Evolutionary conservation across 208 protist genomes (phyloP).

Genomic region (Crithidia expoeki): DNA sequence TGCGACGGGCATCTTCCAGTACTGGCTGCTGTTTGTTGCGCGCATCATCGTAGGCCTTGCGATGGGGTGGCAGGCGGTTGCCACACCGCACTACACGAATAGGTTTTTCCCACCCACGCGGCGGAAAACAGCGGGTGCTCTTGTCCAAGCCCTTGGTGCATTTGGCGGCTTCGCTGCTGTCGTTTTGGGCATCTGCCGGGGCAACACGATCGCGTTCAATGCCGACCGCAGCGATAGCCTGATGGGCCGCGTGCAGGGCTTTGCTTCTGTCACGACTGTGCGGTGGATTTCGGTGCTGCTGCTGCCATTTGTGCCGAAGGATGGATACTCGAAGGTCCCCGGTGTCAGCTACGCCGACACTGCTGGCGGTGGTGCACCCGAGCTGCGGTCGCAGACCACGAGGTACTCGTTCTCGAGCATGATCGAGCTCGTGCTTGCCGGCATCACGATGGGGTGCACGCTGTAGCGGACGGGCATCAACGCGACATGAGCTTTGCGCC

Average conservation of each 20-base stretch:
- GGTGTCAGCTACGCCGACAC: slow-evolving; percentile 9
- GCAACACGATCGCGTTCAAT: slow-evolving; percentile 27
- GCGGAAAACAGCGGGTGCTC: slow-evolving; percentile 32
- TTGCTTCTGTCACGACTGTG: slow-evolving; percentile 15
- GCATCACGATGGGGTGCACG: slow-evolving; percentile 35
- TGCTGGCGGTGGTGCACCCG: not conserved
- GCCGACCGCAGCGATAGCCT: slow-evolving; percentile 23
- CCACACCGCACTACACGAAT: too few species aligned
- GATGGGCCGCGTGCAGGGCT: slow-evolving; percentile 39
- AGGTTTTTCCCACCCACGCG: slow-evolving; percentile 24
- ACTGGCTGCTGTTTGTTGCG: too few species aligned
- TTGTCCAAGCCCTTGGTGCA: slow-evolving; percentile 42
- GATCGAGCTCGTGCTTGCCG: slow-evolving; percentile 20
- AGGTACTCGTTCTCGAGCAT: slow-evolving; percentile 2
- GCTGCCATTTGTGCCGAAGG: slow-evolving; percentile 19
- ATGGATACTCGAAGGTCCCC: slow-evolving; percentile 15
- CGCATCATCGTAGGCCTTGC: too few species aligned
- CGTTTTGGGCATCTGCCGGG: slow-evolving; percentile 31
- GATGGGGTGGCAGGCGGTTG: too few species aligned
- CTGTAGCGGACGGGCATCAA: slow-evolving; percentile 58
- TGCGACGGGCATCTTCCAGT: too few species aligned
- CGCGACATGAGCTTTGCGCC: slow-evolving; percentile 61
- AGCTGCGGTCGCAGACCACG: slow-evolving; percentile 1
- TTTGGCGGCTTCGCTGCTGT: slow-evolving; percentile 43
- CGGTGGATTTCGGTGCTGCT: slow-evolving; percentile 8